These are phyloP conservation scores for Fraxinus pennsylvanica DNA, from an alignment of 257 asterid species.

Conservation along the genomic window DNA sequence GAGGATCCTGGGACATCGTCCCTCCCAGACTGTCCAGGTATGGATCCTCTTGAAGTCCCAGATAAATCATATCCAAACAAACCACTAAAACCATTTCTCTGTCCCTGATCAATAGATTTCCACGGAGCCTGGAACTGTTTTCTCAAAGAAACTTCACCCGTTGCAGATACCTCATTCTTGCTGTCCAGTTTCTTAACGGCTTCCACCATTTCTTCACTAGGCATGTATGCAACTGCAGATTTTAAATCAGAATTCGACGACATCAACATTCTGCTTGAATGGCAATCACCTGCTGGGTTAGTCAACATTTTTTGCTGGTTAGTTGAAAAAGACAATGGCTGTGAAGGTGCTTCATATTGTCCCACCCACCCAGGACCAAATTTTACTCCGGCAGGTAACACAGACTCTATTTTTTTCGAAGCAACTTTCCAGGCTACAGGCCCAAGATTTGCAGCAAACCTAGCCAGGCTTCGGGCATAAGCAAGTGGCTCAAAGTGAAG, in stretches of 20 bases:
- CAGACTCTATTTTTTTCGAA: constrained; percentile 51
- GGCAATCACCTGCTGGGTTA: constrained; percentile 33
- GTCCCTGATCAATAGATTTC: constrained; percentile 38
- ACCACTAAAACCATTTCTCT: constrained; percentile 55
- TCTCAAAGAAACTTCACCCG: constrained; percentile 35
- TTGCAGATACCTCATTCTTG: constrained; percentile 47
- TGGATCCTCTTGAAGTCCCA: constrained; percentile 28
- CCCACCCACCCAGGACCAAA: constrained; percentile 98
- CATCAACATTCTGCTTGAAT: constrained; percentile 37
- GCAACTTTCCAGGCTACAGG: constrained; percentile 86
- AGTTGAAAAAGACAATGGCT: constrained; percentile 35
- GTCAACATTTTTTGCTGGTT: constrained; percentile 46
- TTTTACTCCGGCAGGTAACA: constrained; percentile 59
- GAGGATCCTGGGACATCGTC: constrained; percentile 25
- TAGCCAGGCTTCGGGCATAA: constrained; percentile 82
- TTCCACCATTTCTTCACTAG: constrained; percentile 55
- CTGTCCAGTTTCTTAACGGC: constrained; percentile 60
- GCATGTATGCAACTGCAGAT: constrained; percentile 30
- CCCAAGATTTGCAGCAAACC: constrained; percentile 84
- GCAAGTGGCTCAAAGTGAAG: constrained; percentile 68
- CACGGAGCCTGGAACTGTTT: constrained; percentile 47
- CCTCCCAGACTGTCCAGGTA: constrained; percentile 30
- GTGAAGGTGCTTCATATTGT: constrained; percentile 49
- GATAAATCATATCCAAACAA: constrained; percentile 40
- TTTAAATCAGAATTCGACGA: constrained; percentile 41